These are phyloP conservation scores for Pontederia crassipes DNA, from an alignment of 176 grass and related monocot genomes.

Conservation along the genomic window DNA sequence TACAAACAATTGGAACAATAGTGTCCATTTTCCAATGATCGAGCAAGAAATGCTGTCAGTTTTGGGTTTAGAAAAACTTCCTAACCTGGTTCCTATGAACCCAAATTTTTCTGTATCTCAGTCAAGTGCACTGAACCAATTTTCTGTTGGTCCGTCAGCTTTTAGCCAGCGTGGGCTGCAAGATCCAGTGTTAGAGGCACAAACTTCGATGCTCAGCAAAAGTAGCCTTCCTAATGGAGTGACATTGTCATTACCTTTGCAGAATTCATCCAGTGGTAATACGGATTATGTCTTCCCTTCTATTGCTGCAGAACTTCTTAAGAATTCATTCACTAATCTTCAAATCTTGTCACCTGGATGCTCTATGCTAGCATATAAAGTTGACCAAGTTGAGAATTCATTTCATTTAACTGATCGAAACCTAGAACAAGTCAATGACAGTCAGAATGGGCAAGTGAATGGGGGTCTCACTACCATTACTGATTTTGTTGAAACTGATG, in stretches of 20 bases:
- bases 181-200: constrained; percentile 1
- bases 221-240: constrained; percentile 17
- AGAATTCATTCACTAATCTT: neutral
- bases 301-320: constrained; percentile 7
- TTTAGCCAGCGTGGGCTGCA: neutral
- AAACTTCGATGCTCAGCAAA: constrained; percentile 1
- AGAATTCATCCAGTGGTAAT: constrained; percentile 20
- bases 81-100: constrained; percentile 2
- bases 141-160: neutral
- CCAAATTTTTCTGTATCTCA: neutral
- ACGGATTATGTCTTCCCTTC: constrained; percentile 20
- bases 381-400: too few species aligned
- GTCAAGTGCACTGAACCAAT: constrained; percentile 16
- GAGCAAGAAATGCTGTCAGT: constrained; percentile 19
- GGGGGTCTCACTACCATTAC: neutral
- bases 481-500: neutral
- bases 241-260: constrained; percentile 5
- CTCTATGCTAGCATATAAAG: neutral
- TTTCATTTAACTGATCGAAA: constrained; percentile 4
- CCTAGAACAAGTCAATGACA: neutral
- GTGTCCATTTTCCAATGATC: constrained; percentile 31
- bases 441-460: neutral
- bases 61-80: neutral
- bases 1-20: constrained; percentile 1
- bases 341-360: constrained; percentile 3